A percentile compares a stretch with the other conserved stretches of the same genome.
Conservation (phyloP, 2,329 filamentous ascomycete species). For the Cyanodermella asteris region DNA sequence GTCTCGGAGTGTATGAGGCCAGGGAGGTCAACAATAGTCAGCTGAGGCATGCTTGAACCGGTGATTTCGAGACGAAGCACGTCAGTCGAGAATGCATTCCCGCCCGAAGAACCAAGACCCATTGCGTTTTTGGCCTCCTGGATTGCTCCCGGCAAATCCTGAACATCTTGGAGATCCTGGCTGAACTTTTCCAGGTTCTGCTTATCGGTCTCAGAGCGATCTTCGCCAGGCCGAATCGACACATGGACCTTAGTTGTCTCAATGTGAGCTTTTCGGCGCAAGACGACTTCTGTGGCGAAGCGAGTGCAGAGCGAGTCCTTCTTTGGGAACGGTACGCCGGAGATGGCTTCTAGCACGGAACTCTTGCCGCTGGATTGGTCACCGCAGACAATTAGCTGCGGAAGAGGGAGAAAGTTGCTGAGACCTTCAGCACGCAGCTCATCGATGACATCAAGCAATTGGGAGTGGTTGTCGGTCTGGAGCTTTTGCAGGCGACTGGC, state of each 20-base stretch:
- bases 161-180: conserved; percentile 3
- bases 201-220: conserved; percentile 1
- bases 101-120: conserved; percentile 1
- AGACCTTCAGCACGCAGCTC: conserved; percentile 30
- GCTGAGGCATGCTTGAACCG: conserved; percentile 27
- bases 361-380: conserved; percentile 44
- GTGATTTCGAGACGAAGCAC: conserved; percentile 37
- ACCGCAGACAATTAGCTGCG: conserved; percentile 42
- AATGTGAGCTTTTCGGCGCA: conserved; percentile 7
- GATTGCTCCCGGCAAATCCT: conserved; percentile 4
- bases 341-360: conserved; percentile 16
- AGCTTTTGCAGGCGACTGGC: no score
- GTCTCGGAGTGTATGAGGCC: conserved; percentile 30
- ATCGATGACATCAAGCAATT: conserved; percentile 33
- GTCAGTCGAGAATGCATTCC: conserved; percentile 22
- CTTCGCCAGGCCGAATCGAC: conserved; percentile 3
- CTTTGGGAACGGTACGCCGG: conserved; percentile 1
- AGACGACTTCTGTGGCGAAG: conserved; percentile 5
- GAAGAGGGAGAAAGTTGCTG: conserved; percentile 28
- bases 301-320: conserved; percentile 3
- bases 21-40: conserved; percentile 35
- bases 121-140: conserved; percentile 2
- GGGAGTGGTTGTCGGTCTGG: background rate
- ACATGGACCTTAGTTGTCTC: conserved; percentile 5
- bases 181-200: conserved; percentile 1